phyloP scores from a whole-genome alignment of 140 eudicot genomes.

The Anethum foeniculum region DNA sequence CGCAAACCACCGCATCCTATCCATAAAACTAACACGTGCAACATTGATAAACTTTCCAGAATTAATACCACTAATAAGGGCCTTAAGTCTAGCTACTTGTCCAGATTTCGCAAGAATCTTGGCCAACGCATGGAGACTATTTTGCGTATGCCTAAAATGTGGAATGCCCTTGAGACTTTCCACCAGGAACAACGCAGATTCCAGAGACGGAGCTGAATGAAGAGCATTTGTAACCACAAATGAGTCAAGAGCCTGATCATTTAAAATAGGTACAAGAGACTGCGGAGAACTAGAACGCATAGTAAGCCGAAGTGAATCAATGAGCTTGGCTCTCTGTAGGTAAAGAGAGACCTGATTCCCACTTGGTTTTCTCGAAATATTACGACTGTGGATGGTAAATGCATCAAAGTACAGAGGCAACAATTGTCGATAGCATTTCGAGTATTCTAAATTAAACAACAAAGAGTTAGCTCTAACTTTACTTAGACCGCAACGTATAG shows the following conservation, averaged over 20 bases:
- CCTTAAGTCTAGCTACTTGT: conserved; percentile 43
- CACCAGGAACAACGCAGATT: conserved; percentile 52
- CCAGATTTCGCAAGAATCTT: conserved; percentile 60
- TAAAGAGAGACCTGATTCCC: conserved; percentile 52
- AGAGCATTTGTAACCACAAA: conserved; percentile 77
- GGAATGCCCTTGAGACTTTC: conserved; percentile 53
- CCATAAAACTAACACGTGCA: conserved; percentile 53
- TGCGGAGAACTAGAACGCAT: conserved; percentile 39
- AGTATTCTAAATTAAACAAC: conserved; percentile 3
- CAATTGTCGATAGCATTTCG: conserved; percentile 1
- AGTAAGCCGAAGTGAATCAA: conserved; percentile 54
- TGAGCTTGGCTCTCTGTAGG: conserved; percentile 65
- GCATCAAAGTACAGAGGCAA: conserved; percentile 10
- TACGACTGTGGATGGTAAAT: conserved; percentile 22
- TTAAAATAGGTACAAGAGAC: conserved; percentile 38
- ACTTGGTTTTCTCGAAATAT: conserved; percentile 27
- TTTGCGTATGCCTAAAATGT: conserved; percentile 54
- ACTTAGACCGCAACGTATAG: conserved; percentile 5
- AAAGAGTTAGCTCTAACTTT: not conserved
- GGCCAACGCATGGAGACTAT: conserved; percentile 60
- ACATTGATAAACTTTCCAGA: conserved; percentile 60
- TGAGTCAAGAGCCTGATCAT: conserved; percentile 62
- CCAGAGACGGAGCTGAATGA: conserved; percentile 71
- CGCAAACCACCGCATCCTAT: conserved; percentile 68
- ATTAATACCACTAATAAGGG: conserved; percentile 55